These are phyloP conservation scores for Tanacetum coccineum DNA, from an alignment of 129 eudicot species.

Conservation along the genomic window DNA sequence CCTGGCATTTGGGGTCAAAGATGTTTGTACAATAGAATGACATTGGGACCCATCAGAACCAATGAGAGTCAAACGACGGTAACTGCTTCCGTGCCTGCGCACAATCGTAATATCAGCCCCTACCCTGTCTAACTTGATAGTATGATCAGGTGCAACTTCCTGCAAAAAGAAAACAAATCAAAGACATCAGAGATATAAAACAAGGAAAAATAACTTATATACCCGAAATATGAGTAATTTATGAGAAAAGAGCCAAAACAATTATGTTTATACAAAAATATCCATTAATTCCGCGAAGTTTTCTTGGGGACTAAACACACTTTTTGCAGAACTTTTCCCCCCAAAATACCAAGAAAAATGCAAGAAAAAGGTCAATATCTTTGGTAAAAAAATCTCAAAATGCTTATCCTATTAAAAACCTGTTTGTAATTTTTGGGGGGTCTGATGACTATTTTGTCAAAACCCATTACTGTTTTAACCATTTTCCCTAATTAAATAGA, in stretches of 20 bases:
- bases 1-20: slow-evolving; percentile 95
- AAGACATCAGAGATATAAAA: background rate
- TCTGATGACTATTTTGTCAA: too few species aligned
- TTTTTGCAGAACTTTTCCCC: too few species aligned
- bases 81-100: slow-evolving; percentile 98
- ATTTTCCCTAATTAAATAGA: background rate
- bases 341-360: too few species aligned
- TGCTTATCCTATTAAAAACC: too few species aligned
- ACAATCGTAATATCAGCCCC: slow-evolving; percentile 96
- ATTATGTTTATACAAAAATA: too few species aligned
- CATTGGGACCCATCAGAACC: slow-evolving; percentile 99
- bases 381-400: too few species aligned
- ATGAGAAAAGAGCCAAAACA: background rate
- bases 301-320: too few species aligned
- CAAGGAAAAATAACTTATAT: background rate
- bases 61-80: slow-evolving; percentile 84
- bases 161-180: slow-evolving; percentile 21
- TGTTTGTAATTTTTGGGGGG: too few species aligned
- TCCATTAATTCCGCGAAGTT: too few species aligned
- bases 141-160: slow-evolving; percentile 99
- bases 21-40: slow-evolving; percentile 96
- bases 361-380: background rate
- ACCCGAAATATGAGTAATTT: background rate
- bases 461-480: too few species aligned
- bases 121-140: slow-evolving; percentile 91